Conservation (phyloP, 2,329 filamentous ascomycete species). For the Plenodomus tracheiphilus region DNA sequence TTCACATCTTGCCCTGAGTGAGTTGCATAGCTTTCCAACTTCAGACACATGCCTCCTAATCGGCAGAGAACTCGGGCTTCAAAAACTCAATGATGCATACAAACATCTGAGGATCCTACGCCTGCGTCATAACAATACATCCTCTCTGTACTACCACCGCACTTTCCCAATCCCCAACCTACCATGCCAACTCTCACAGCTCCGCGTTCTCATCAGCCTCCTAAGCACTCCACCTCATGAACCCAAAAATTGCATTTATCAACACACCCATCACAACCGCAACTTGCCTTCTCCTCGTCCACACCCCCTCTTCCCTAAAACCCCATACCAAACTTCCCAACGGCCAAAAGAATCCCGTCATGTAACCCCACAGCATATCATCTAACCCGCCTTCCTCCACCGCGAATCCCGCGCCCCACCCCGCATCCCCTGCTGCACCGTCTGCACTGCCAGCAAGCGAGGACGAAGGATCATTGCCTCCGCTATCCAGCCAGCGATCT, state of each 20-base stretch:
- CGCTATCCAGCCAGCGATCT: slow-evolving; percentile 83
- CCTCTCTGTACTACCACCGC: no score
- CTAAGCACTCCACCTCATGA: slow-evolving; percentile 61
- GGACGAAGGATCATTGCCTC: slow-evolving; percentile 51
- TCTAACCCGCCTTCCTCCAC: slow-evolving; percentile 70
- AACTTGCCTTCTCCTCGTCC: slow-evolving; percentile 80
- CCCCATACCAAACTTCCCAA: slow-evolving; percentile 84
- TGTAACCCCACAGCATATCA: slow-evolving; percentile 82
- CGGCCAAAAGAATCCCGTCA: slow-evolving; percentile 95
- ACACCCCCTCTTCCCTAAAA: slow-evolving; percentile 83
- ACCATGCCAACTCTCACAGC: neutral
- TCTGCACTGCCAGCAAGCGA: slow-evolving; percentile 43
- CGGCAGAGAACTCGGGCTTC: no score
- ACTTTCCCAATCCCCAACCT: no score
- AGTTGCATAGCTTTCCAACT: no score
- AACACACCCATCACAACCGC: slow-evolving; percentile 84
- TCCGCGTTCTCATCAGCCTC: neutral
- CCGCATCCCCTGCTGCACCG: slow-evolving; percentile 37
- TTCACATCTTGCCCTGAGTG: no score
- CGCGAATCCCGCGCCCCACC: slow-evolving; percentile 56
- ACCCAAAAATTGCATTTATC: slow-evolving; percentile 76
- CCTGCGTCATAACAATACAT: no score
- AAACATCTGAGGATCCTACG: no score
- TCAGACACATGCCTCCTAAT: no score
- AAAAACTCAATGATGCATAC: no score